These are phyloP conservation scores for Pseudoturritis turrita DNA, from an alignment of 345 rosid species.

Conservation along the genomic window DNA sequence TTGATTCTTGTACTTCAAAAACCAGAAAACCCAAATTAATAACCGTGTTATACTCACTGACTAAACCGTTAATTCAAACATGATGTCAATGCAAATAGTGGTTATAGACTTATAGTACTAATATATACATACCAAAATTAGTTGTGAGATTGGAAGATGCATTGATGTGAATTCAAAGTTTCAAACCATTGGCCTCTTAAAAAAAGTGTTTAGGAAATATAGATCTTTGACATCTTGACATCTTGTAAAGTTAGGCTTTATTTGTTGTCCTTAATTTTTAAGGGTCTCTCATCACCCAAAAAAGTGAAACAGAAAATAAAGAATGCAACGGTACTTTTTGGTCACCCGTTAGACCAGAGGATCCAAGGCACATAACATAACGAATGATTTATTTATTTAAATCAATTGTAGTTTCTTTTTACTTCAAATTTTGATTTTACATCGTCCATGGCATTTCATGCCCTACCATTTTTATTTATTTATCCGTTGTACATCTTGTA, in stretches of 20 bases:
- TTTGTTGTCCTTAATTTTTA: neutral
- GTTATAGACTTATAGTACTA: neutral
- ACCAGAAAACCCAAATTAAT: neutral
- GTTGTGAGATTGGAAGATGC: neutral
- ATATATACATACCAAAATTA: neutral
- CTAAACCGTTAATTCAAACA: neutral
- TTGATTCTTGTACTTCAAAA: neutral
- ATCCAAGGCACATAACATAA: slow-evolving; percentile 27
- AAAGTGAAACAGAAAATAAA: slow-evolving; percentile 8
- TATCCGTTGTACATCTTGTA: slow-evolving; percentile 1
- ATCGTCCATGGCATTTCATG: slow-evolving; percentile 1
- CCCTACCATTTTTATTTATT: slow-evolving; percentile 12
- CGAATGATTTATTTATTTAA: slow-evolving; percentile 15
- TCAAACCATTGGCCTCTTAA: slow-evolving; percentile 5
- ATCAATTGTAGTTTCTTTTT: neutral
- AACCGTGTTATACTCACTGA: neutral
- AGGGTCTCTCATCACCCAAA: slow-evolving; percentile 15
- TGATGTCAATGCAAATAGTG: neutral
- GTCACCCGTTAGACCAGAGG: slow-evolving; percentile 16
- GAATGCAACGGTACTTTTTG: slow-evolving; percentile 14
- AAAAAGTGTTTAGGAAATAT: neutral
- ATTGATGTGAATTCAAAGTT: neutral
- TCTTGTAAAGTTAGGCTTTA: slow-evolving; percentile 15
- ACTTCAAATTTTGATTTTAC: slow-evolving; percentile 7
- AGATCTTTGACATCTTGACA: neutral